A percentile compares a stretch with the other conserved stretches of the same genome.
These are phyloP conservation scores for Neurospora sublineolata DNA, from an alignment of 495 filamentous ascomycete species.

Conservation along the genomic window DNA sequence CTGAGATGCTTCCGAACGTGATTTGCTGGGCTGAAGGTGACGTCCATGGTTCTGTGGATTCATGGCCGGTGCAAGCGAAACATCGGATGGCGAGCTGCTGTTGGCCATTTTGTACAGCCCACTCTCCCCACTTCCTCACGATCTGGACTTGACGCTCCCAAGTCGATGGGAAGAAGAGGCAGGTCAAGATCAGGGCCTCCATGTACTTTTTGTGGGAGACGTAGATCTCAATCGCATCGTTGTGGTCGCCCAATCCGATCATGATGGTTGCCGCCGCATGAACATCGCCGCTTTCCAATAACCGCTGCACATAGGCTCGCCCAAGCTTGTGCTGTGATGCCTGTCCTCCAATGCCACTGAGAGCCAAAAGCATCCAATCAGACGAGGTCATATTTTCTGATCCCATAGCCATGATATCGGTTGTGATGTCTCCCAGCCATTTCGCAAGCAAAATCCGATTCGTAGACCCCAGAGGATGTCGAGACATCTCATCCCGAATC, in stretches of 20 bases:
- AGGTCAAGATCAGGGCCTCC: slow-evolving; percentile 78
- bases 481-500: slow-evolving; percentile 75
- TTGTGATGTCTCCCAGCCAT: slow-evolving; percentile 81
- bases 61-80: slow-evolving; percentile 69
- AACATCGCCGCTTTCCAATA: slow-evolving; percentile 81
- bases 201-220: slow-evolving; percentile 82
- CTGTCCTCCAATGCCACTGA: slow-evolving; percentile 74
- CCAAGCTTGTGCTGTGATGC: slow-evolving; percentile 81
- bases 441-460: slow-evolving; percentile 71
- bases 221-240: slow-evolving; percentile 95
- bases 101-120: slow-evolving; percentile 74
- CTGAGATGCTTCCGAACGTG: slow-evolving; percentile 38
- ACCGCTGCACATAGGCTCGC: slow-evolving; percentile 80
- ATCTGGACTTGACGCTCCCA: slow-evolving; percentile 86
- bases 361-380: slow-evolving; percentile 93
- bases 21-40: slow-evolving; percentile 68
- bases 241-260: slow-evolving; percentile 80
- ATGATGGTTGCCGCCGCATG: slow-evolving; percentile 86
- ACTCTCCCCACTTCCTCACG: slow-evolving; percentile 89
- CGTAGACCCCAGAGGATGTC: slow-evolving; percentile 60
- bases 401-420: slow-evolving; percentile 67
- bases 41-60: slow-evolving; percentile 68
- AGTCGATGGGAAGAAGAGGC: slow-evolving; percentile 59
- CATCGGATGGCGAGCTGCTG: slow-evolving; percentile 87
- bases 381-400: slow-evolving; percentile 75